These are phyloP conservation scores for Climacium dendroides DNA, from an alignment of 225 moss, liverwort and hornwort species.

Conservation along the genomic window DNA sequence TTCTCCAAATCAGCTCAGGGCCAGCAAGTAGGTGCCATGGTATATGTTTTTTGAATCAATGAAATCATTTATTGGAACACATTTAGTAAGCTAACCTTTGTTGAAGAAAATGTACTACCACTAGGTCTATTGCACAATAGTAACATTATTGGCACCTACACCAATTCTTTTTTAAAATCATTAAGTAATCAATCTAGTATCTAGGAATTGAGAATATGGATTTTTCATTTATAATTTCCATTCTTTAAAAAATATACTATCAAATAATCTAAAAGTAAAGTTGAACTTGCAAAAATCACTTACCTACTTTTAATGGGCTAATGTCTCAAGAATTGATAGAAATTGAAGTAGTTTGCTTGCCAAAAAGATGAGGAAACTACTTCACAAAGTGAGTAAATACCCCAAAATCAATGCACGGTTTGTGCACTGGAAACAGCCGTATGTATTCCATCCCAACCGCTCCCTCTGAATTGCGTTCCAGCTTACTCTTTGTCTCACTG, in stretches of 20 bases:
- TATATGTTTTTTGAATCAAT: neutral
- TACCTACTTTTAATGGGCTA: fast-evolving
- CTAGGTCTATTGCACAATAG: neutral
- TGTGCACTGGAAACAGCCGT: slow-evolving; percentile 20
- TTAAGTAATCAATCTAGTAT: neutral
- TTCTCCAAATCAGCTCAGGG: neutral
- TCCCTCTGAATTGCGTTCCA: neutral
- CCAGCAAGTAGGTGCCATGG: neutral
- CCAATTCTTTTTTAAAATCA: too few relatives aligned
- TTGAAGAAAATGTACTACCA: neutral
- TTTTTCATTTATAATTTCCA: too few relatives aligned
- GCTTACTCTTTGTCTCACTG: neutral
- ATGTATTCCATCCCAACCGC: neutral
- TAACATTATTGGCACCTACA: neutral
- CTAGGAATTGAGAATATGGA: neutral
- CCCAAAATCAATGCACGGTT: neutral
- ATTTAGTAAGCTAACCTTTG: too few relatives aligned
- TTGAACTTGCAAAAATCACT: neutral
- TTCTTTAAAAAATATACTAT: too few relatives aligned
- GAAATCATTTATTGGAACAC: neutral
- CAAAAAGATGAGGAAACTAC: neutral
- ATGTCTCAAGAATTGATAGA: neutral
- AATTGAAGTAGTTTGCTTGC: neutral
- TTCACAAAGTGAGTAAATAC: neutral
- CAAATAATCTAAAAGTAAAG: too few relatives aligned